Base-by-base conservation (phyloP, 176 grass and related monocot genomes). In the Rhynchospora breviuscula region DNA sequence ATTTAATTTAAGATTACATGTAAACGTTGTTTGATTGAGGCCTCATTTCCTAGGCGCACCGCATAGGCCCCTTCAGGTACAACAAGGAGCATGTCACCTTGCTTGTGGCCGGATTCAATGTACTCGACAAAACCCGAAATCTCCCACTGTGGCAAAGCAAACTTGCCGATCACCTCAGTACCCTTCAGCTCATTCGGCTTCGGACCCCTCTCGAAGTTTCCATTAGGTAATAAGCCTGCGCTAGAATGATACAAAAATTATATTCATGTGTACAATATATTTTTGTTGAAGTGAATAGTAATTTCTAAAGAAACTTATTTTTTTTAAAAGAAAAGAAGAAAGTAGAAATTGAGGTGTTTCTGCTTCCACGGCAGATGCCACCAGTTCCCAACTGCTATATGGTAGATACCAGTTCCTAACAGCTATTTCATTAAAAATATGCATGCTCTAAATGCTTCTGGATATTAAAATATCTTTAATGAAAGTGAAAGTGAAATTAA, bases 41-140 rank as follows among this genome's bases (percentile, higher is more conserved):
- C 95, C 67, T 98, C 95, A 78, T 98, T 98, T 64, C 92, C 95
- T 0, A 98, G 90, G 0, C 95, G 95, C 6, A 98, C 90, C 0
- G 95, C 95, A 90, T 93, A 84, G 15, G 86, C 92, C 26, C 92
- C 95, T 85, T 98, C 88, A 11, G 95, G 95, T 21, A 98, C 95
- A 10, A 90, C 85, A 23, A 98, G 92, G 10, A 98, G 92, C 95
- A 94, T 94, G 92, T 94, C 95, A 0, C 95, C 92, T 68, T 94
- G 95, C 90, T 94, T 94, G 89, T 93, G 92, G 2, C 95, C 95
- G 2, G 95, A 94, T 88, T 92, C 89, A 83, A 98, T 93, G 84
- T 94, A 98, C 89, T 98, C 95, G 23, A 98, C 95, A 62, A 90
- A 94, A 0, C 95, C 95, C 0, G 90, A 85, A 4, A 91, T 87